These are phyloP conservation scores for Aspergillus uvarum DNA, from an alignment of 2,329 filamentous ascomycete genomes.

Conservation along the genomic window DNA sequence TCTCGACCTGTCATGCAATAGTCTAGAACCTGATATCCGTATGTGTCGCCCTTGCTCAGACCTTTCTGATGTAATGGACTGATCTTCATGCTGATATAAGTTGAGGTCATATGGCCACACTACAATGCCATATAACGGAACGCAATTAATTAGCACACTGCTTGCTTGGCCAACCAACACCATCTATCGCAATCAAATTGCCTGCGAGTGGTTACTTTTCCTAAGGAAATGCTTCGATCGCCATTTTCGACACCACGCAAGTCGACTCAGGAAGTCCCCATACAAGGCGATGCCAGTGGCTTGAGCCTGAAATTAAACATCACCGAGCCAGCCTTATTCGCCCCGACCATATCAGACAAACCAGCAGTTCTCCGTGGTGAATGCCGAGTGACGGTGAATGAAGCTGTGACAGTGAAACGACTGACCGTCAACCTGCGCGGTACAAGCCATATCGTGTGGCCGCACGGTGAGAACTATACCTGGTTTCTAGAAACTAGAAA, in stretches of 20 bases:
- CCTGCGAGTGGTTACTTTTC: neutral
- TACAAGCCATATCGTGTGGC: constrained; percentile 15
- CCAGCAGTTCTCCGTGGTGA: constrained; percentile 17
- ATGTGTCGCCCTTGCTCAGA: neutral
- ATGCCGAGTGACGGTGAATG: constrained; percentile 13
- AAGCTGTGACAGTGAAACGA: constrained; percentile 8
- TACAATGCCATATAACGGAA: neutral
- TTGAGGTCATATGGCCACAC: constrained; percentile 7
- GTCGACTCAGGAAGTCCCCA: neutral
- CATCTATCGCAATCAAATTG: neutral
- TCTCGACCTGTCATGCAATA: constrained; percentile 8
- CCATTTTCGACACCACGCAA: neutral
- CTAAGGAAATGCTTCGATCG: constrained; percentile 5
- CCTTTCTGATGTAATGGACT: constrained; percentile 6
- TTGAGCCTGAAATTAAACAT: constrained; percentile 9
- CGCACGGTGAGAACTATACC: constrained; percentile 11
- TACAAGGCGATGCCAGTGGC: constrained; percentile 2
- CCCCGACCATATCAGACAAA: constrained; percentile 15
- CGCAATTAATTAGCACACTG: neutral
- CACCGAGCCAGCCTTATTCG: constrained; percentile 17
- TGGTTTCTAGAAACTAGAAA: neutral
- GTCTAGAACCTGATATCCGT: constrained; percentile 3
- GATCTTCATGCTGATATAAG: neutral
- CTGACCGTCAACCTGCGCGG: constrained; percentile 14
- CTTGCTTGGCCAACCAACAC: neutral